Evolutionary conservation across 164 flowering plant species (phyloP).

Genomic region (Stephania cephalantha): DNA sequence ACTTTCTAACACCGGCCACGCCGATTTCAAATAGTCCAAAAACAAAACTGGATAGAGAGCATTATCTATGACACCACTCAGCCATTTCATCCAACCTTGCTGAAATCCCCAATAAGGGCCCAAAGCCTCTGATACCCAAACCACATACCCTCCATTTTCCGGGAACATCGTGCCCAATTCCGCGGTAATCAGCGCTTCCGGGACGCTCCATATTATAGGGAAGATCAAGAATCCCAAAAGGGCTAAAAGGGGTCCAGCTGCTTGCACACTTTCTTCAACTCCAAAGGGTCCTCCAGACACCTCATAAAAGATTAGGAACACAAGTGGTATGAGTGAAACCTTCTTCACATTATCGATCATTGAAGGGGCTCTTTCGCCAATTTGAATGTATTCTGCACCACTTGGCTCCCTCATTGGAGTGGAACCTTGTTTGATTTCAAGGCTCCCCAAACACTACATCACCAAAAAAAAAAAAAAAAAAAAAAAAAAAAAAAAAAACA

Average conservation of each 20-base stretch:
- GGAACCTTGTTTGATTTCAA: slow-evolving; percentile 22
- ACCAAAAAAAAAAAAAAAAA: not conserved
- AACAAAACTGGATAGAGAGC: slow-evolving; percentile 54
- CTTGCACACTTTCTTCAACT: slow-evolving; percentile 44
- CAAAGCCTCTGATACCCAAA: slow-evolving; percentile 55
- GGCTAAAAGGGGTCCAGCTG: slow-evolving; percentile 59
- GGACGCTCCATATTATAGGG: slow-evolving; percentile 58
- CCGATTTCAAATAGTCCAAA: slow-evolving; percentile 47
- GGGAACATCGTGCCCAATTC: slow-evolving; percentile 69
- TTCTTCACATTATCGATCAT: slow-evolving; percentile 23
- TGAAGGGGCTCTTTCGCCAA: slow-evolving; percentile 28
- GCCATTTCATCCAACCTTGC: slow-evolving; percentile 67
- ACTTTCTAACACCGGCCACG: slow-evolving; percentile 29
- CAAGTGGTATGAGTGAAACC: slow-evolving; percentile 46
- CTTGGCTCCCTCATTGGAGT: slow-evolving; percentile 33
- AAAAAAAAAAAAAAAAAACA: not conserved
- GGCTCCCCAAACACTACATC: slow-evolving; percentile 38
- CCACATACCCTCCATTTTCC: slow-evolving; percentile 57
- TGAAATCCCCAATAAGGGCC: slow-evolving; percentile 61
- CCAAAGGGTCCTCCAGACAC: slow-evolving; percentile 68
- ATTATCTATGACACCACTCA: slow-evolving; percentile 67
- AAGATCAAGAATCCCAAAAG: slow-evolving; percentile 48
- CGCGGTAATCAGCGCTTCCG: slow-evolving; percentile 54
- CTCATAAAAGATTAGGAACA: slow-evolving; percentile 58
- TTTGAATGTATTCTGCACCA: slow-evolving; percentile 23